Base-by-base conservation (phyloP, 345 rosid genomes). In the Excoecaria cochinchinensis region DNA sequence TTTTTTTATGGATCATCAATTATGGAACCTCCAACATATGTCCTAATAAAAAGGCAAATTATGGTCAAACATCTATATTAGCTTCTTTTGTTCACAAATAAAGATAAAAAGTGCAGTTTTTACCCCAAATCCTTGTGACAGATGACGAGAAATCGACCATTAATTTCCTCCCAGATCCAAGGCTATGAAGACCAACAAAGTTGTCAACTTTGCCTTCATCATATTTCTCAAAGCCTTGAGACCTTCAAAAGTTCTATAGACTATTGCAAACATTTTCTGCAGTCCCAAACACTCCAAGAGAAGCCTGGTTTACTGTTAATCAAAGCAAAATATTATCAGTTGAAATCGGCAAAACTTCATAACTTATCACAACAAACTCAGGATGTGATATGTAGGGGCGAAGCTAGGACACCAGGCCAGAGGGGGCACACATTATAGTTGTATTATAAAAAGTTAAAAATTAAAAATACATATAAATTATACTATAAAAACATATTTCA, bases 181-280 rank as follows among this genome's bases (percentile, higher is more conserved):
- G 77, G 16, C 73, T 77, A 73, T 78, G 77, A 5, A 78, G 46
- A 46, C 77, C 77, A 14, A 46, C 15, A 4, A 6, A 31, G 46
- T 19, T 50, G 12, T 67, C 57, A 46, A 72, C 39, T n/a, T 24
- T 56, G 53, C 76, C 72, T 19, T 50, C 39, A 58, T 59, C 68
- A 59, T 78, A 78, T 9, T 17, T 78, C 71, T 48, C 81, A 73
- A 66, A 16, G 50, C 68, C 55, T 73, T 72, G 3, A 56, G 57
- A 12, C 81, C 73, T 11, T 56, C 68, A 21, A 4, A 16, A 21
- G 77, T 67, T 40, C 55, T 67, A 42, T 74, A 78, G 38, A 78
- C 81, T 25, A 78, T 57, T 59, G 72, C 81, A 14, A 72, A 67
- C 81, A 78, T 78, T 3, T 50, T 66, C 59, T 78, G 77, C 63